A percentile compares a stretch with the other conserved stretches of the same genome.
Conservation (phyloP, 208 protist species). For the Wallacemonas collosoma region DNA sequence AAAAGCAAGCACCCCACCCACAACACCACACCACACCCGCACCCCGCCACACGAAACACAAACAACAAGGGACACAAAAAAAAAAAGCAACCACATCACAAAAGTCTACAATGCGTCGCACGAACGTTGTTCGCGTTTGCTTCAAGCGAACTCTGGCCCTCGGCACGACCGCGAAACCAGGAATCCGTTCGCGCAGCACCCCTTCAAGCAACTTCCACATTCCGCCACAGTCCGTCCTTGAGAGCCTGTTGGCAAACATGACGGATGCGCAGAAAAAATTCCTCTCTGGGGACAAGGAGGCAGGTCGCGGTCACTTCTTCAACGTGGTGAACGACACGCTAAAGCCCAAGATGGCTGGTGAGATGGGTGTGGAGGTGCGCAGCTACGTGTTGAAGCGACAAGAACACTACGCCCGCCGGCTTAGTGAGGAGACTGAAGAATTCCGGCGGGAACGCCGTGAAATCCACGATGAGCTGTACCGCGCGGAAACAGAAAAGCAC, state of each 20-base stretch:
- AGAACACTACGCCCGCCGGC: conserved; percentile 35
- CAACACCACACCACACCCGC: neutral
- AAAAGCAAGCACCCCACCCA: neutral
- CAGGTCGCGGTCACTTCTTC: conserved; percentile 33
- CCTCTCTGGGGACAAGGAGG: conserved; percentile 18
- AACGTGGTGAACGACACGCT: conserved; percentile 40
- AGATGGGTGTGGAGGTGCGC: conserved; percentile 36
- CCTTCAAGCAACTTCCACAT: conserved; percentile 2
- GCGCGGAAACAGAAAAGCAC: conserved; percentile 38
- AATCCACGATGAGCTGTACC: conserved; percentile 48
- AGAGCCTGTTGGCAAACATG: conserved; percentile 17
- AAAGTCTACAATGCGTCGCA: neutral
- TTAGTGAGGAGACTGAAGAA: conserved; percentile 53
- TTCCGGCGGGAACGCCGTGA: conserved; percentile 48
- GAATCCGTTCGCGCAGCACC: neutral
- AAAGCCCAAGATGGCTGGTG: conserved; percentile 34
- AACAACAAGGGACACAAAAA: neutral
- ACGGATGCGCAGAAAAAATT: conserved; percentile 19
- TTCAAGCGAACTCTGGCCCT: neutral
- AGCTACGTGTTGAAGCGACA: conserved; percentile 35
- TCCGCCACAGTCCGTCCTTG: conserved; percentile 15
- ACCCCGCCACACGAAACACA: neutral
- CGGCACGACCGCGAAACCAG: neutral
- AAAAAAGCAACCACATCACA: no score
- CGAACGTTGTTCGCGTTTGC: neutral